phyloP scores from a whole-genome alignment of 1,284 basidiomycete species.

The Ceratorhiza oryzae-sativae region DNA sequence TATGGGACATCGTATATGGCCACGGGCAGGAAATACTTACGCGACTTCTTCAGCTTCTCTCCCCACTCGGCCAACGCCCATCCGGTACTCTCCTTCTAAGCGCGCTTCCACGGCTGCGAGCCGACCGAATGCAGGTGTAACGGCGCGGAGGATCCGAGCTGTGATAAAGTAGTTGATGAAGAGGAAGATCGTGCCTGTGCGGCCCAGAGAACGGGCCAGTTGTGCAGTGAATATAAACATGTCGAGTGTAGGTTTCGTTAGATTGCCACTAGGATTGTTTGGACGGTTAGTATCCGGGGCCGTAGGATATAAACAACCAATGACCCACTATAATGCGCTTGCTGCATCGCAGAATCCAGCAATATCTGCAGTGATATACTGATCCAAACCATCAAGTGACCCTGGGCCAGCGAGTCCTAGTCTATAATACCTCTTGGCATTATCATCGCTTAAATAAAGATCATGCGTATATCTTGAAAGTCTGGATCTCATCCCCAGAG shows the following conservation, averaged over 20 bases:
- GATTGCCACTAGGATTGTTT: slow-evolving; percentile 61
- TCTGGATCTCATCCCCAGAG: slow-evolving; percentile 83
- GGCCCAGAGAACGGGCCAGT: slow-evolving; percentile 84
- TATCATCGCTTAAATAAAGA: slow-evolving; percentile 81
- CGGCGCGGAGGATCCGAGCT: slow-evolving; percentile 79
- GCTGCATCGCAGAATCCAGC: slow-evolving; percentile 90
- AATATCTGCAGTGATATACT: slow-evolving; percentile 93
- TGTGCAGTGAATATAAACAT: slow-evolving; percentile 94
- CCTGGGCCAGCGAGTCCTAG: slow-evolving; percentile 55
- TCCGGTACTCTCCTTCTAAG: slow-evolving; percentile 85
- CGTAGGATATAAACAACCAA: neutral
- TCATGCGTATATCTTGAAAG: slow-evolving; percentile 93
- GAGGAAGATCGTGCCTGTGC: slow-evolving; percentile 76
- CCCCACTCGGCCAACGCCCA: slow-evolving; percentile 86
- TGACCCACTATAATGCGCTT: slow-evolving; percentile 82
- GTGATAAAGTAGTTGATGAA: slow-evolving; percentile 89
- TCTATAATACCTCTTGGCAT: slow-evolving; percentile 74
- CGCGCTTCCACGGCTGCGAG: slow-evolving; percentile 80
- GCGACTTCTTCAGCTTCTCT: slow-evolving; percentile 95
- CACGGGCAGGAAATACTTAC: slow-evolving; percentile 55
- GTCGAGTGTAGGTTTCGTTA: slow-evolving; percentile 92
- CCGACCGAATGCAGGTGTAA: slow-evolving; percentile 93
- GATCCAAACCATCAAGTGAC: slow-evolving; percentile 80
- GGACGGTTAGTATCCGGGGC: neutral
- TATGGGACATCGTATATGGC: neutral